phyloP scores from a whole-genome alignment of 768 basidiomycete species.

The Trametes meyenii region DNA sequence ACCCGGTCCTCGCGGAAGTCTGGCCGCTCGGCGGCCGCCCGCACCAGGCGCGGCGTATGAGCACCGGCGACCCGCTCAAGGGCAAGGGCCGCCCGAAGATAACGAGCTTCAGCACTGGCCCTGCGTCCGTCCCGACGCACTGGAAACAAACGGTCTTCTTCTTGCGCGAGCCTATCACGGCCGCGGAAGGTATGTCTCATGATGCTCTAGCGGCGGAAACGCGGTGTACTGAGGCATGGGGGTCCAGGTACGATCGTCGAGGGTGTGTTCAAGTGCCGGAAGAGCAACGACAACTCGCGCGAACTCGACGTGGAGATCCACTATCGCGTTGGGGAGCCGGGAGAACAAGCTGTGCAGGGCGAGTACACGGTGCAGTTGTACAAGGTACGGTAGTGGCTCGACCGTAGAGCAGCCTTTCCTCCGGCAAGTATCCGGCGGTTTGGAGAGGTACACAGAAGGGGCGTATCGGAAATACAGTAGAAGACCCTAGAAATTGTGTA shows the following conservation, averaged over 20 bases:
- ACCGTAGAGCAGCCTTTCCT: too few relatives aligned
- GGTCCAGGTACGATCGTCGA: slow-evolving; percentile 66
- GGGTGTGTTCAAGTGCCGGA: slow-evolving; percentile 84
- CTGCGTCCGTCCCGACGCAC: slow-evolving; percentile 84
- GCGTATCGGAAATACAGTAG: too few relatives aligned
- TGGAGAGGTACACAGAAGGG: too few relatives aligned
- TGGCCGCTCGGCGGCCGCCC: slow-evolving; percentile 78
- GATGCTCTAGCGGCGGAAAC: not conserved
- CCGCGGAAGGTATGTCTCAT: slow-evolving; percentile 63
- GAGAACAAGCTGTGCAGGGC: slow-evolving; percentile 32
- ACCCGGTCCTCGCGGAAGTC: slow-evolving; percentile 67
- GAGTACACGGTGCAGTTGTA: slow-evolving; percentile 75
- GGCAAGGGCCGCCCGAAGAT: slow-evolving; percentile 48
- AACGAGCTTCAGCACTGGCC: slow-evolving; percentile 90
- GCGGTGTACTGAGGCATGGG: not conserved
- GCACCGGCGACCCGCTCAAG: slow-evolving; percentile 47
- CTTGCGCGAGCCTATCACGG: slow-evolving; percentile 74
- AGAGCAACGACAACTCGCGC: slow-evolving; percentile 78
- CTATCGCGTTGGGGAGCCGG: slow-evolving; percentile 53
- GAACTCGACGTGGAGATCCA: slow-evolving; percentile 94
- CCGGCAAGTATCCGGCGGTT: too few relatives aligned
- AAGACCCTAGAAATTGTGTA: too few relatives aligned
- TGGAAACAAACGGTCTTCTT: slow-evolving; percentile 97
- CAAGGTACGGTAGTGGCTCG: slow-evolving; percentile 59
- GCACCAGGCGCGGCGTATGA: slow-evolving; percentile 60